Percentiles rank a stretch among this genome's conserved stretches.
These are phyloP conservation scores for Cordyceps fumosorosea DNA, from an alignment of 2,329 filamentous ascomycete genomes.

Conservation along the genomic window DNA sequence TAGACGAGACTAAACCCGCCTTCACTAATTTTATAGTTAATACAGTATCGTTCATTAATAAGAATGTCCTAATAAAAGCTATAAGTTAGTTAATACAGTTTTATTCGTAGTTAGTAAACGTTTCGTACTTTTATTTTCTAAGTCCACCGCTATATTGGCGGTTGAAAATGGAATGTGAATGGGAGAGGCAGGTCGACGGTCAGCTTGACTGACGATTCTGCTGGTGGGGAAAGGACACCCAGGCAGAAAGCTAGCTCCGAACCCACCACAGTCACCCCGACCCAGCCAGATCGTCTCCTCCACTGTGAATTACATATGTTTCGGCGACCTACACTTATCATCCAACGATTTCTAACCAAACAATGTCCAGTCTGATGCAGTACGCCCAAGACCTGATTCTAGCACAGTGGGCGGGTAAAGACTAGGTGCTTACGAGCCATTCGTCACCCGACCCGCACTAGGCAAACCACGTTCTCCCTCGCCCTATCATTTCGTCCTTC, in stretches of 20 bases:
- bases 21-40: slow-evolving; percentile 17
- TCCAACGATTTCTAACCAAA: not conserved
- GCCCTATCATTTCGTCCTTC: not conserved
- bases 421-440: not conserved
- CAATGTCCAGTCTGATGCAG: slow-evolving; percentile 7
- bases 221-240: not conserved
- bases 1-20: slow-evolving; percentile 19
- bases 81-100: not conserved
- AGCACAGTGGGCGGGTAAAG: not conserved
- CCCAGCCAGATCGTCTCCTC: not conserved
- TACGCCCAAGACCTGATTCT: not conserved
- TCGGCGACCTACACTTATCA: not conserved
- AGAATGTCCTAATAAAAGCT: slow-evolving; percentile 15
- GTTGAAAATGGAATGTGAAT: not conserved
- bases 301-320: not conserved
- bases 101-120: not conserved
- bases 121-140: not conserved
- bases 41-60: slow-evolving; percentile 17
- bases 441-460: not conserved
- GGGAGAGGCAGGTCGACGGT: not conserved
- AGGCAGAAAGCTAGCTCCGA: not conserved
- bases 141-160: not conserved
- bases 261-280: not conserved
- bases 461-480: not conserved
- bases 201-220: not conserved